Base-by-base conservation (phyloP, 768 basidiomycete genomes). In the Suillus tomentosus region DNA sequence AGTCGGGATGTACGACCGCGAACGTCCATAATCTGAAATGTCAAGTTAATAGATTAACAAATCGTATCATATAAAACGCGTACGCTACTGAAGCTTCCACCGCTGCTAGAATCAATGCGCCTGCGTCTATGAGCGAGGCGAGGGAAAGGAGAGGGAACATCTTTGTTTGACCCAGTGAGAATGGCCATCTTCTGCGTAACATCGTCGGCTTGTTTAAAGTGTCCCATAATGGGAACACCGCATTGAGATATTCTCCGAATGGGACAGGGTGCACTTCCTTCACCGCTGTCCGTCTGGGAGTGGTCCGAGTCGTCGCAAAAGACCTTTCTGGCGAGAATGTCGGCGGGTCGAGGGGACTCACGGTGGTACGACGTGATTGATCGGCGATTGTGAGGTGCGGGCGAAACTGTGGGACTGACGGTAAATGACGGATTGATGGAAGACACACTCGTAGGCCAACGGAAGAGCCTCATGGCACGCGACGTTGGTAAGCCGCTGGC, bases 381-480 rank as follows among this genome's bases (percentile, higher is more conserved):
- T 61, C 65, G 72, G 63, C 76, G 76, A 70, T 76, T 66, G 50
- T 74, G 76, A 6, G 66, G 79, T 17, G 77, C 71, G 42, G 85
- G 84, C 62, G 82, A 82, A 14, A 81, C 79, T 45, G 78, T 76
- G 0, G 87, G 85, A 64, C 85, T 87, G 71, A 92, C 82, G 9
- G 89, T 92, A n/a, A 88, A 91, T 71, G 88, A 76, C 58, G 91
- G 91, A 64, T 92, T 84, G 76, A 92, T 89, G 13, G 85, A 84
- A 34, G 85, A 84, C 48, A 89, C 82, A 19, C 74, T 74, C 22
- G 80, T 82, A 9, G 91, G 92, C 67, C 87, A 83, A 69, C 79
- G 84, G 79, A 92, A 90, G 53, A 90, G 79, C 64, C 81, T 79
- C 86, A 92, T 89, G 27, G 90, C 89, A 62, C 85, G 86, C n/a